Percentiles rank a stretch among this genome's conserved stretches.
Evolutionary conservation across 176 grass and related monocot species (phyloP).

Genomic region (Eleusine coracana): DNA sequence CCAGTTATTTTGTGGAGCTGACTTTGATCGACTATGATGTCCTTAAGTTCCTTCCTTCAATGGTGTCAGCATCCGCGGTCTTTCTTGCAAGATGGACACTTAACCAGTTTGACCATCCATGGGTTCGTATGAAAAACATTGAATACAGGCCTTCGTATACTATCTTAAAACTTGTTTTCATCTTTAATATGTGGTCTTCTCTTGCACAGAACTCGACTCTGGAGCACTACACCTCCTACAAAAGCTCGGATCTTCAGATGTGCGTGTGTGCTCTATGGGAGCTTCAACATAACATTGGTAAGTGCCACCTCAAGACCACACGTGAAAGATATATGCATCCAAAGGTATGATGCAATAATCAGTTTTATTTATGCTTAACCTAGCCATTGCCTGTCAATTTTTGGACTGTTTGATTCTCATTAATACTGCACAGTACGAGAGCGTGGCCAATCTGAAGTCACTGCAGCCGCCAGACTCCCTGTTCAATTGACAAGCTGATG

Average conservation of each 20-base stretch:
- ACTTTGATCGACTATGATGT: constrained; percentile 68
- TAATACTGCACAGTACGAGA: constrained; percentile 53
- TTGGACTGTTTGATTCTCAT: background rate
- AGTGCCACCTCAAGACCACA: constrained; percentile 63
- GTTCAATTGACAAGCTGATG: constrained; percentile 43
- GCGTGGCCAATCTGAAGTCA: constrained; percentile 58
- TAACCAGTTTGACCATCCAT: constrained; percentile 70
- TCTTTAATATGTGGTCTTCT: constrained; percentile 20
- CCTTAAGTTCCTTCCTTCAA: constrained; percentile 84
- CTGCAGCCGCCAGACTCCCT: constrained; percentile 38
- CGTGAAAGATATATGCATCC: constrained; percentile 79
- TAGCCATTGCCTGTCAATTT: background rate
- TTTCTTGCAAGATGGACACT: constrained; percentile 95
- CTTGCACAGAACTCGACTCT: constrained; percentile 72
- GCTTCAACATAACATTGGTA: constrained; percentile 69
- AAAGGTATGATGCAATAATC: constrained; percentile 53
- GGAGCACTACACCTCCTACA: constrained; percentile 81
- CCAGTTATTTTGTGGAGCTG: constrained; percentile 84
- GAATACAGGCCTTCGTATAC: background rate
- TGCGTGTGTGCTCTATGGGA: constrained; percentile 57
- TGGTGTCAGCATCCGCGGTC: constrained; percentile 75
- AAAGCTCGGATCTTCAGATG: constrained; percentile 59
- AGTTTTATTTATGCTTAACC: constrained; percentile 13
- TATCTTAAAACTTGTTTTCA: constrained; percentile 16
- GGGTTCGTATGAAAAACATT: constrained; percentile 55